phyloP scores from a whole-genome alignment of 73 alveolate species.

The Paraurostyla sp. region DNA sequence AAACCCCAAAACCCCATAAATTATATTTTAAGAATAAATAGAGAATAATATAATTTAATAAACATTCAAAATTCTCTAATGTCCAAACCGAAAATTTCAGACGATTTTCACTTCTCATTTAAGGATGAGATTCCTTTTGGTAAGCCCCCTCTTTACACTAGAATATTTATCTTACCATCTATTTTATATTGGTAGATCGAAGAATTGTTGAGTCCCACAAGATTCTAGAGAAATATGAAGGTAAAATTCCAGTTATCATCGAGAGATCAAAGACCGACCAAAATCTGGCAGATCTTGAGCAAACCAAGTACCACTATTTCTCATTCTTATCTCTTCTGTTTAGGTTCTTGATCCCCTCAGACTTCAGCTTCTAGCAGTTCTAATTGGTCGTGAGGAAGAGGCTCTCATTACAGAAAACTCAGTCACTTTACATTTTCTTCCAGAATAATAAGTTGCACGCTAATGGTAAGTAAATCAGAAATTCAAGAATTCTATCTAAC shows the following conservation, averaged over 20 bases:
- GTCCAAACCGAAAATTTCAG: too few species aligned
- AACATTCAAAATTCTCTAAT: too few species aligned
- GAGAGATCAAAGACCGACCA: slow-evolving; percentile 2
- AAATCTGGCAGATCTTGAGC: slow-evolving; percentile 2
- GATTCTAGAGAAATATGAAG: background rate
- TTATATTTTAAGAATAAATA: too few species aligned
- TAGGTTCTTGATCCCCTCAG: slow-evolving; percentile 37
- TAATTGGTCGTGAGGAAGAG: slow-evolving; percentile 17
- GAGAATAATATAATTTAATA: too few species aligned
- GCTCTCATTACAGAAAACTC: background rate
- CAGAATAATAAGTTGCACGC: slow-evolving; percentile 17
- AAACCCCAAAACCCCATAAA: too few species aligned
- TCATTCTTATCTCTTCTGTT: too few species aligned
- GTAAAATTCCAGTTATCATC: slow-evolving; percentile 32
- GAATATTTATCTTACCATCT: background rate
- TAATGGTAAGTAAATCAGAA: slow-evolving; percentile 21
- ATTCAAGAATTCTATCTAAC: too few species aligned
- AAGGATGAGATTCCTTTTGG: slow-evolving; percentile 16
- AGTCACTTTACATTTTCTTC: slow-evolving; percentile 19
- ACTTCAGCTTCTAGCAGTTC: slow-evolving; percentile 38
- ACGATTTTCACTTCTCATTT: slow-evolving; percentile 12
- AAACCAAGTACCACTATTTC: slow-evolving; percentile 21
- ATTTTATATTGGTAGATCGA: background rate
- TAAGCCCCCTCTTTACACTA: too few species aligned
- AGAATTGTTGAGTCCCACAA: slow-evolving; percentile 27